phyloP scores from a whole-genome alignment of 345 rosid genomes.

The Eucalyptus marginata region DNA sequence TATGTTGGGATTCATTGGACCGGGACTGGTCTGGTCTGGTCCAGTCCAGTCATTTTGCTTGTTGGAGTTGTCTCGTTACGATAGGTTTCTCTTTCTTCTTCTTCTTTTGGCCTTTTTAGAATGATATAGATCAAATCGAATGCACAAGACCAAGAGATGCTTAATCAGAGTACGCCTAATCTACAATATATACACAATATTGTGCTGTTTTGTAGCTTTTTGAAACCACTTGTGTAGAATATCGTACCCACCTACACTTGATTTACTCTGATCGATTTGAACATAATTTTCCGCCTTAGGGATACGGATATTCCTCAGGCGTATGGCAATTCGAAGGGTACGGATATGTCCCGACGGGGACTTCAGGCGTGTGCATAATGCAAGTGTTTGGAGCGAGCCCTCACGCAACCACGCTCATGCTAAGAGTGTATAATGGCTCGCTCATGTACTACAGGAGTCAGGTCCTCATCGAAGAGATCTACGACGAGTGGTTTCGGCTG shows the following conservation, averaged over 20 bases:
- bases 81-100: too few species aligned
- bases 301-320: slow-evolving; percentile 16
- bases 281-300: not conserved
- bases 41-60: too few species aligned
- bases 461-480: not conserved
- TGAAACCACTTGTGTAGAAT: not conserved
- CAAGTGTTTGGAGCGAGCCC: slow-evolving; percentile 21
- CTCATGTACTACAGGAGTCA: slow-evolving; percentile 3
- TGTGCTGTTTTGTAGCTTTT: not conserved
- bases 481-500: slow-evolving; percentile 15
- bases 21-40: fast-evolving
- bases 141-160: fast-evolving
- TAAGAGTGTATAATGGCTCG: slow-evolving; percentile 22
- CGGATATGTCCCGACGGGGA: slow-evolving; percentile 17
- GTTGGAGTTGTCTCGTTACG: too few species aligned
- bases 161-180: not conserved
- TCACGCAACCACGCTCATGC: slow-evolving; percentile 7
- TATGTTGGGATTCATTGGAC: not conserved
- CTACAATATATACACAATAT: not conserved
- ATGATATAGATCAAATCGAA: too few species aligned
- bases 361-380: slow-evolving; percentile 18
- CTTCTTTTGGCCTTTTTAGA: too few species aligned
- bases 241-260: not conserved
- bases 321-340: slow-evolving; percentile 30
- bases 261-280: not conserved